These are phyloP conservation scores for Endocarpon pusillum DNA, from an alignment of 495 filamentous ascomycete species.

Conservation along the genomic window DNA sequence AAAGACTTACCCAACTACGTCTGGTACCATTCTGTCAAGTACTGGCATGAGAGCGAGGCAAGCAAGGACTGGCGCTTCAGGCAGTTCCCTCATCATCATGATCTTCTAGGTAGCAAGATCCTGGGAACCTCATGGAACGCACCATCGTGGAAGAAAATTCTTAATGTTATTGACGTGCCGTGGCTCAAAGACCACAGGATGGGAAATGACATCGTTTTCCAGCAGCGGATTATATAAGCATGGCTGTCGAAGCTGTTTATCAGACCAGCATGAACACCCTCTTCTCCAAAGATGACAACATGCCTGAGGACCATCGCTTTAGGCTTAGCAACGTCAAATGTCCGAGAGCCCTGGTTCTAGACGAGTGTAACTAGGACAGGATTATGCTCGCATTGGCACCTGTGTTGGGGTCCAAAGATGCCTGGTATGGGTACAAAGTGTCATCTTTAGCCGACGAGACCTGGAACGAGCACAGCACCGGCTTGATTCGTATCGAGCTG, in stretches of 20 bases:
- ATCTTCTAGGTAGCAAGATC: conserved; percentile 24
- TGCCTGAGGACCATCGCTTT: conserved; percentile 5
- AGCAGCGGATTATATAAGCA: conserved; percentile 24
- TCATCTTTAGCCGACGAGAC: not conserved
- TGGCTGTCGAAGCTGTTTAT: conserved; percentile 28
- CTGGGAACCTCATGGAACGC: conserved; percentile 19
- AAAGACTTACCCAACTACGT: conserved; percentile 14
- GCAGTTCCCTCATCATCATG: conserved; percentile 22
- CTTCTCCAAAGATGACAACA: not conserved
- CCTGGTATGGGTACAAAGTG: conserved; percentile 3
- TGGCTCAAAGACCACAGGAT: conserved; percentile 34
- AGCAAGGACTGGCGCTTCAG: conserved; percentile 26
- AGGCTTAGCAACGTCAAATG: conserved; percentile 13
- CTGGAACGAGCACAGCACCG: conserved; percentile 2
- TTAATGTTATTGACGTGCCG: conserved; percentile 22
- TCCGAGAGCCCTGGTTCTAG: conserved; percentile 6
- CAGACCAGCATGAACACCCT: too few relatives aligned
- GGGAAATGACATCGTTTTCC: conserved; percentile 24
- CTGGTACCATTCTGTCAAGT: conserved; percentile 15
- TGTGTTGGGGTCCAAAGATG: not conserved
- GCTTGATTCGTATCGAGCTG: conserved; percentile 4
- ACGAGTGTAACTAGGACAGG: conserved; percentile 4
- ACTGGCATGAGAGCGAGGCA: conserved; percentile 28
- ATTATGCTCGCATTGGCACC: conserved; percentile 2
- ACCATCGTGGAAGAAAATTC: conserved; percentile 23